These are phyloP conservation scores for Leishmania aethiopica DNA, from an alignment of 208 protist genomes.

Conservation along the genomic window DNA sequence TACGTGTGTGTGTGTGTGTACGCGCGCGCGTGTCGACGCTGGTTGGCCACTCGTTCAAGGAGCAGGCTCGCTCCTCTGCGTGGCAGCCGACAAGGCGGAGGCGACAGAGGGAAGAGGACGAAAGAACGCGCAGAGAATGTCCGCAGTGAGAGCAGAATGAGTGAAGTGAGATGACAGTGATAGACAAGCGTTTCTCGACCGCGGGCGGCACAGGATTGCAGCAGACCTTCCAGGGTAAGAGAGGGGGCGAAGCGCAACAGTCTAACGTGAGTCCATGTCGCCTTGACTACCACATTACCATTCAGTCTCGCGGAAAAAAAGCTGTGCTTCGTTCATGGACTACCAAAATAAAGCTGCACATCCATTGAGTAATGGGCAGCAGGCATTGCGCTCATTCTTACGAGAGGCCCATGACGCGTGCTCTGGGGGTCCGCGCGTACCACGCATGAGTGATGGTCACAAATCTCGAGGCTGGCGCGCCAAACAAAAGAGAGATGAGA, in stretches of 20 bases:
- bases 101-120: background rate
- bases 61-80: no score
- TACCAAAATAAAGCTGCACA: constrained; percentile 3
- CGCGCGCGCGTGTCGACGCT: background rate
- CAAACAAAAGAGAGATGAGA: background rate
- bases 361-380: background rate
- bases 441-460: background rate
- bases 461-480: background rate
- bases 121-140: background rate
- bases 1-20: background rate
- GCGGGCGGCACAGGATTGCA: background rate
- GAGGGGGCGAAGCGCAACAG: background rate
- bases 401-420: background rate
- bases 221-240: background rate
- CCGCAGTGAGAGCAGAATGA: background rate
- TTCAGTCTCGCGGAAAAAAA: background rate
- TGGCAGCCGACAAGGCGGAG: background rate
- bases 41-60: background rate
- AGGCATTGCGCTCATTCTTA: background rate
- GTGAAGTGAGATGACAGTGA: background rate
- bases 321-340: background rate
- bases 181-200: background rate
- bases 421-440: background rate
- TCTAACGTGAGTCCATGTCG: background rate
- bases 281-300: background rate